Evolutionary conservation across 2,329 filamentous ascomycete genomes (phyloP), one percentile per base, ranked within the genome.

Genomic region (Talaromyces verruculosus): DNA sequence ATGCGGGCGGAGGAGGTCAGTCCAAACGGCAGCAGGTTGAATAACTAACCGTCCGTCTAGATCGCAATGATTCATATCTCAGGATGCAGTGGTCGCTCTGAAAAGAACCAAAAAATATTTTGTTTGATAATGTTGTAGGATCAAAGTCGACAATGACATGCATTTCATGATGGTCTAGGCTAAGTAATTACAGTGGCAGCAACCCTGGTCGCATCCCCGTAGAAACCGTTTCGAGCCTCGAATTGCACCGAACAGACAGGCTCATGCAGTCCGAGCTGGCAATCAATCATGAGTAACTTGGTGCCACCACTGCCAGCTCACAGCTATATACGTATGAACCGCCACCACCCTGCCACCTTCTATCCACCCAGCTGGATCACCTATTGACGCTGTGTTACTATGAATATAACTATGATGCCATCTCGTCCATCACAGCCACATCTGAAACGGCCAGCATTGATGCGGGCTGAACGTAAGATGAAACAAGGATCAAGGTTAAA

Each of bases 111-210:
- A 15, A 49, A 28, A 28, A 47, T 5, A 28, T 28, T 22, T 22
- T 4, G 33, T n/a, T 17, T 19, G 51, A 5, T n/a, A 28, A 22
- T 22, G 10, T 19, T 37, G 17, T 37, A 55, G 25, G 22, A 33
- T 22, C 51, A 37, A 30, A 35, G 13, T 28, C 13, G 30, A 37
- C 30, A 35, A 55, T 30, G 51, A 25, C 51, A 35, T 22, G 10
- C 30, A 37, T 57, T 15, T n/a, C 7, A 25, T 4, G 25, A 28
- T n/a, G 47, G 47, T 51, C 47, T n/a, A 28, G 47, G 47, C 47
- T n/a, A 30, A 53, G 49, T 57, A 57, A 57, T 57, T 57, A 57
- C 53, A 57, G 53, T 57, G 53, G 53, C 53, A 57, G 53, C 53
- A 57, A 57, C 53, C 53, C 53, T 57, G 30, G 53, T 57, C 53